These are phyloP conservation scores for Ceriops decandra DNA, from an alignment of 345 rosid genomes.

Conservation along the genomic window DNA sequence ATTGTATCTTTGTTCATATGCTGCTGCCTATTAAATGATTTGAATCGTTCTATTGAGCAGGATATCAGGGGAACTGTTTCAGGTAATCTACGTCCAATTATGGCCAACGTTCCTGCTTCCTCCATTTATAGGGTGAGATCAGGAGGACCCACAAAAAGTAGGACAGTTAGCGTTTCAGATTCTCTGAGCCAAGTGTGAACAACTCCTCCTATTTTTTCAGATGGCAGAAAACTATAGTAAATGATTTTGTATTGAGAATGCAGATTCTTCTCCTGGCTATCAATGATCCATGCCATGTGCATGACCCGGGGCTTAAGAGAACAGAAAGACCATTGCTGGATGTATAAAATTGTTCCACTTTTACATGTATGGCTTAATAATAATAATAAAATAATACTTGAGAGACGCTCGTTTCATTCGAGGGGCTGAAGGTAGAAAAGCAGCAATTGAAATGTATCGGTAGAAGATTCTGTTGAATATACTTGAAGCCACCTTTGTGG, in stretches of 20 bases:
- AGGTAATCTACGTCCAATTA: slow-evolving; percentile 29
- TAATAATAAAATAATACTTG: neutral
- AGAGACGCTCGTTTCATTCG: slow-evolving; percentile 22
- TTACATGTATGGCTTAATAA: neutral
- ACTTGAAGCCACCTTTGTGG: slow-evolving; percentile 3
- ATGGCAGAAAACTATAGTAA: slow-evolving; percentile 19
- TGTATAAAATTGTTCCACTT: neutral
- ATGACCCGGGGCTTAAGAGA: neutral
- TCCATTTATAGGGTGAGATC: slow-evolving; percentile 37
- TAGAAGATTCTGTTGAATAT: slow-evolving; percentile 2
- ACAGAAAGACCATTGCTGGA: neutral
- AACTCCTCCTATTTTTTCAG: slow-evolving; percentile 15
- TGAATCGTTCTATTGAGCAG: slow-evolving; percentile 15
- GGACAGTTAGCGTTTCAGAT: slow-evolving; percentile 17
- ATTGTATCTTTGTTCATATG: neutral
- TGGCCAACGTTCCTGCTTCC: slow-evolving; percentile 70
- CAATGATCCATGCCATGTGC: slow-evolving; percentile 11
- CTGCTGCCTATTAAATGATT: neutral
- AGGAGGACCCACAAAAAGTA: slow-evolving; percentile 27
- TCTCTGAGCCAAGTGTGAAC: slow-evolving; percentile 31
- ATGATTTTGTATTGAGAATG: slow-evolving; percentile 48
- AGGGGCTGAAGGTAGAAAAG: neutral
- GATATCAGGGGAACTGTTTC: slow-evolving; percentile 26
- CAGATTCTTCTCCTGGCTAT: slow-evolving; percentile 40
- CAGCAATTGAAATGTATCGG: neutral